Base-by-base conservation (phyloP, 2,329 filamentous ascomycete species). In the Epichloe sibirici region DNA sequence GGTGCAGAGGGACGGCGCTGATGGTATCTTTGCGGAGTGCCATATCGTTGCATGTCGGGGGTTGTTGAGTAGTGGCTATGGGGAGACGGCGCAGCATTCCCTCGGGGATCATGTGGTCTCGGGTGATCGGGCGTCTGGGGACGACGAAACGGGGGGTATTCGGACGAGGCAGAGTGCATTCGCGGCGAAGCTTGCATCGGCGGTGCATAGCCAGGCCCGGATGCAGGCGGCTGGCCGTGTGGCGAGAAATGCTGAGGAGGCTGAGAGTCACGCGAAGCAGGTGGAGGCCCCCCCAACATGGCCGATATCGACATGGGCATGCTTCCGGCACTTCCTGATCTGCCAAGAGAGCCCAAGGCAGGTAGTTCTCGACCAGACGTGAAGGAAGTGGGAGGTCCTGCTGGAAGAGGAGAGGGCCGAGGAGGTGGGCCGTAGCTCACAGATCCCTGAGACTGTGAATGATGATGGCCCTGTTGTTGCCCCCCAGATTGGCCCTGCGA, bases 61-160 rank as follows among this genome's bases (percentile, higher is more conserved):
- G 79, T 82, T 2, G 79, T 82, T 3, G 79, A 71, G 57, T 78
- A 78, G 40, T 71, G 65, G 51, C 69, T 70, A 58, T 75, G 69
- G 5, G 76, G 76, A 13, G 78, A 79, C 4, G 70, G 72, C 15
- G 71, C 72, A 3, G 69, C 62, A 56, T 68, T 67, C 25, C 68
- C 70, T 60, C 76, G 69, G 40, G 68, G 69, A 56, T 73, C 73
- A 68, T 81, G 79, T 52, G 71, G 70, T 60, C 79, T 75, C 46
- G 76, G 72, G 55, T 83, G 81, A 45, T 89, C 85, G n/a, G 86
- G 86, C 0, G 85, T 89, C 53, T 86, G 82, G 2, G 85, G 85
- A 55, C 85, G 75, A 56, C 83, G 76, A 64, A 78, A 85, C 5
- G 77, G 74, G 70, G 70, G 71, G 55, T 85, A 85, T 17, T 86